A percentile compares a stretch with the other conserved stretches of the same genome.
Evolutionary conservation across 768 basidiomycete genomes (phyloP).

Genomic region (Amanita polypyramis): DNA sequence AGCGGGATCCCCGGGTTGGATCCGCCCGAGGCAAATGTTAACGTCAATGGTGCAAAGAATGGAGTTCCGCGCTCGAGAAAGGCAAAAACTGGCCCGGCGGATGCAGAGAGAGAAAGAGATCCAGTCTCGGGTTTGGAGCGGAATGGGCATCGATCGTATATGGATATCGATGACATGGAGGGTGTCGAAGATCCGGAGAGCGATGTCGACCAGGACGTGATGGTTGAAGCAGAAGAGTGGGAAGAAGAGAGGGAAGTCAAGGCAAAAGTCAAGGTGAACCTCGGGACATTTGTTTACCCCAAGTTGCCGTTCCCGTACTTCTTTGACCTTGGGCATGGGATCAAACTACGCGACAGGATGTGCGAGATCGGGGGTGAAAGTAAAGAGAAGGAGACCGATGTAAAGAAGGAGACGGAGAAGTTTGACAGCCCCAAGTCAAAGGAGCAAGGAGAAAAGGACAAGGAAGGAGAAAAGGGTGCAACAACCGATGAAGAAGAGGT

Average conservation of each 20-base stretch:
- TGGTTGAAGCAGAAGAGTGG: conserved; percentile 11
- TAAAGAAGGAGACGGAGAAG: conserved; percentile 12
- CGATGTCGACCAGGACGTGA: conserved; percentile 12
- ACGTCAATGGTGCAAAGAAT: conserved; percentile 1
- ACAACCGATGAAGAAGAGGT: not conserved
- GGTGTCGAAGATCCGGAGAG: conserved; percentile 7
- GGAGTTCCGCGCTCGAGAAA: conserved; percentile 1
- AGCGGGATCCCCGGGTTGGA: conserved; percentile 6
- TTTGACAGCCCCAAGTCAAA: conserved; percentile 10
- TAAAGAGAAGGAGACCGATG: conserved; percentile 8
- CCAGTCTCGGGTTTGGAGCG: not conserved
- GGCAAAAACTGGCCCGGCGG: conserved; percentile 2
- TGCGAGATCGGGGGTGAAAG: conserved; percentile 8
- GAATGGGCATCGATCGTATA: not conserved
- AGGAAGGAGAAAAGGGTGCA: not conserved
- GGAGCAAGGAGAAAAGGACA: conserved; percentile 10
- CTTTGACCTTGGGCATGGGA: conserved; percentile 26
- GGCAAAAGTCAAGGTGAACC: conserved; percentile 24
- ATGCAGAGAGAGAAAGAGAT: conserved; percentile 8
- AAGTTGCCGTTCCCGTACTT: conserved; percentile 48
- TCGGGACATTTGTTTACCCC: conserved; percentile 53
- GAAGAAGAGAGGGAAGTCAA: conserved; percentile 17
- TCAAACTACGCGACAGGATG: conserved; percentile 12
- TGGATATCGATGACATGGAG: conserved; percentile 1
- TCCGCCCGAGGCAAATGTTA: conserved; percentile 1